Percentiles rank a stretch among this genome's conserved stretches.
Conservation (phyloP, 441 rosid species). For the Pelargonium fulgidum region DNA sequence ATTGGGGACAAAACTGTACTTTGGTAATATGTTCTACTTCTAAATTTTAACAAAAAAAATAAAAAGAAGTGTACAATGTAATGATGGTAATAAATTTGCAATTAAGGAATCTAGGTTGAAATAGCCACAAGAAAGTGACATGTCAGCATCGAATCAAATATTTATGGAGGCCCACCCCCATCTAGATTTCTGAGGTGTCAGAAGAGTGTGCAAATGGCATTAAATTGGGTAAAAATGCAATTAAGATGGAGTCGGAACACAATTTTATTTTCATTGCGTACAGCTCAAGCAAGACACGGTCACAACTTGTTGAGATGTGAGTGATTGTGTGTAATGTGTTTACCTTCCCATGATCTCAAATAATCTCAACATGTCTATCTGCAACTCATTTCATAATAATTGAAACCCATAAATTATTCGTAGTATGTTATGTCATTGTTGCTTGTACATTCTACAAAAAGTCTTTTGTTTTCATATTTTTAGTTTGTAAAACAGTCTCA, state of each 20-base stretch:
- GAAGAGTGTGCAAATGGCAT: not conserved
- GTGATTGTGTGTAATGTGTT: not conserved
- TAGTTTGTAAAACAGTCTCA: too few species aligned
- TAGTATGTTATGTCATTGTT: too few species aligned
- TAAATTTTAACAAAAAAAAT: not conserved
- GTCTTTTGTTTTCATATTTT: too few species aligned
- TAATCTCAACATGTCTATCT: not conserved
- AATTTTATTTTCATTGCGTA: not conserved
- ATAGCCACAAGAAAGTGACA: not conserved
- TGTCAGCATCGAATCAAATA: conserved; percentile 1
- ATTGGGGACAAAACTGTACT: not conserved
- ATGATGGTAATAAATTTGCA: not conserved
- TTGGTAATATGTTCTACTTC: not conserved
- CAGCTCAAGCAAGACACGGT: not conserved
- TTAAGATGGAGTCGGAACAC: not conserved
- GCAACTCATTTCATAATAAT: not conserved
- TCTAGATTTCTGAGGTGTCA: conserved; percentile 3
- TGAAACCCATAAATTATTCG: not conserved
- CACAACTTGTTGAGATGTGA: not conserved
- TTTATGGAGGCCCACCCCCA: not conserved
- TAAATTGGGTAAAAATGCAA: not conserved
- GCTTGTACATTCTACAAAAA: too few species aligned
- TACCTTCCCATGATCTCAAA: not conserved
- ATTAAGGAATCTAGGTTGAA: conserved; percentile 6
- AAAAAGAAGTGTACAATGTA: not conserved